These are phyloP conservation scores for Nematodospora anomalae DNA, from an alignment of 1,139 yeast genomes.

Conservation along the genomic window DNA sequence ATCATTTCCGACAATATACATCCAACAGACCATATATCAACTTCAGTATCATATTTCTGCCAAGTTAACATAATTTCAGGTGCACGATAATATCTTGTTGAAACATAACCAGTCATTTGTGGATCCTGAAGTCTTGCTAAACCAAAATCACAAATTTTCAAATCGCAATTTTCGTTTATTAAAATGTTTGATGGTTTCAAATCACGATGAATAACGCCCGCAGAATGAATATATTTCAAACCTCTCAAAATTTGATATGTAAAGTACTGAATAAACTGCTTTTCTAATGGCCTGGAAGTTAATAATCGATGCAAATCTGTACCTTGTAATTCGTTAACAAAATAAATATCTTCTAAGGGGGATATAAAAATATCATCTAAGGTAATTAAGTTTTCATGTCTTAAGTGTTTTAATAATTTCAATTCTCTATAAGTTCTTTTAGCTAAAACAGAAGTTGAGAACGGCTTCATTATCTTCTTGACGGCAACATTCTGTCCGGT, in stretches of 20 bases:
- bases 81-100: conserved; percentile 95
- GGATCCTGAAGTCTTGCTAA: conserved; percentile 97
- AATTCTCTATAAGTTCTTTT: conserved; percentile 95
- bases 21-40: conserved; percentile 99
- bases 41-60: conserved; percentile 99
- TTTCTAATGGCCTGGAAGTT: conserved; percentile 90
- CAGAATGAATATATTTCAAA: conserved; percentile 91
- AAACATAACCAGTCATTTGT: conserved; percentile 98
- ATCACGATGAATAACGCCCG: conserved; percentile 96
- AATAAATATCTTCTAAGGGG: conserved; percentile 94
- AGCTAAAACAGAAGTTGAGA: conserved; percentile 90
- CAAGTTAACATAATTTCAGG: conserved; percentile 99
- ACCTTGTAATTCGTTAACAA: conserved; percentile 95
- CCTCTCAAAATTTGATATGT: conserved; percentile 93
- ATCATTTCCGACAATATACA: conserved; percentile 98
- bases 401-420: conserved; percentile 85
- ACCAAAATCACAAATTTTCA: conserved; percentile 96
- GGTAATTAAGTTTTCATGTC: conserved; percentile 92
- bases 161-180: conserved; percentile 92
- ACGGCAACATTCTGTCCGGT: conserved; percentile 95
- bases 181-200: conserved; percentile 90
- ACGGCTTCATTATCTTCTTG: conserved; percentile 96
- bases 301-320: conserved; percentile 90
- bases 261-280: conserved; percentile 94
- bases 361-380: conserved; percentile 92